Conservation (phyloP, 306 rosid species). For the Comarum palustre region DNA sequence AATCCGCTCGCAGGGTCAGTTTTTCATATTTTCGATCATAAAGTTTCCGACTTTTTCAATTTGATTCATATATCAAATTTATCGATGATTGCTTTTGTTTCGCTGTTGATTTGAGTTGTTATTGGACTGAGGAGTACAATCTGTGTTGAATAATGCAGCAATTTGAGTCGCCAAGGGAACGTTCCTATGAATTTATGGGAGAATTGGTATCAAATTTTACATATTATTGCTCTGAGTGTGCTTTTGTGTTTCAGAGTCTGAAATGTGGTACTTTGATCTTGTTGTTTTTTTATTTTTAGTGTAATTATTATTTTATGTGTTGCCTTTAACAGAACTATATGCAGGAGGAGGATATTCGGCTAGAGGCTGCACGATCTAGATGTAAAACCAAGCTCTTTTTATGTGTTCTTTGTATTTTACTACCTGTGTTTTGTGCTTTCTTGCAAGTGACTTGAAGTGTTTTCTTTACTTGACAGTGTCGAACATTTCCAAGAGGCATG, state of each 20-base stretch:
- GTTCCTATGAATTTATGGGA: slow-evolving; percentile 44
- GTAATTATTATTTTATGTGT: slow-evolving; percentile 8
- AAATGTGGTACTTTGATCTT: not conserved
- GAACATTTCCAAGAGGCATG: slow-evolving; percentile 74
- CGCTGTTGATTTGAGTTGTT: slow-evolving; percentile 3
- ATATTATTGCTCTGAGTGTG: not conserved
- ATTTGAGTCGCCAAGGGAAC: slow-evolving; percentile 41
- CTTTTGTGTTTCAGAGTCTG: not conserved
- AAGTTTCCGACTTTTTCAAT: not conserved
- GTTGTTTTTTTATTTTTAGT: slow-evolving; percentile 1
- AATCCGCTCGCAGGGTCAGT: slow-evolving; percentile 46
- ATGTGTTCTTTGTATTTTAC: slow-evolving; percentile 13
- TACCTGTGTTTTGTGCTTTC: slow-evolving; percentile 4
- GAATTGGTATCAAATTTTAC: slow-evolving; percentile 44
- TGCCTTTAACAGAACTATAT: slow-evolving; percentile 50
- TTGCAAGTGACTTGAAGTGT: slow-evolving; percentile 17
- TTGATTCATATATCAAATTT: not conserved
- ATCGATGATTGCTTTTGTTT: not conserved
- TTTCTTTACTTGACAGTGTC: slow-evolving; percentile 53
- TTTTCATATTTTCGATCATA: not conserved
- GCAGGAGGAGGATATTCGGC: slow-evolving; percentile 69
- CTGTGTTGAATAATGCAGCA: slow-evolving; percentile 42
- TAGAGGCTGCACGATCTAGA: slow-evolving; percentile 78
- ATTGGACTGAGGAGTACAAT: not conserved
- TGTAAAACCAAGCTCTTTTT: slow-evolving; percentile 37